Percentiles rank a stretch among this genome's conserved stretches.
Conservation (phyloP, 306 rosid species). For the Phaseolus lunatus region DNA sequence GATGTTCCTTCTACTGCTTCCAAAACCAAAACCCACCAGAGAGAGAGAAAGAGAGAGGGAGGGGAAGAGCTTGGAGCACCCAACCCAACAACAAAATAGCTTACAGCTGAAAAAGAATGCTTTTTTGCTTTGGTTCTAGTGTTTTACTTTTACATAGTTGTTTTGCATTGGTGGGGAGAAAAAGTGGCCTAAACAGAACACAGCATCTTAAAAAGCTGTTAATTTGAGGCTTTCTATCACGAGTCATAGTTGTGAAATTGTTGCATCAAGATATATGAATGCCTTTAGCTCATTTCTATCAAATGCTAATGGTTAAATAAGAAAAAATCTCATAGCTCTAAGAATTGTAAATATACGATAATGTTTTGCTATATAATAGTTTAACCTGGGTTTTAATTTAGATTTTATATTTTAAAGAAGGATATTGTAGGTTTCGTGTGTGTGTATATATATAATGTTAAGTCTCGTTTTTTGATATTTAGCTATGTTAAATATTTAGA, state of each 20-base stretch:
- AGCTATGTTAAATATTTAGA: too few relatives aligned
- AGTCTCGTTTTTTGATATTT: too few relatives aligned
- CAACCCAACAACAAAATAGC: conserved; percentile 3
- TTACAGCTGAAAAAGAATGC: conserved; percentile 14
- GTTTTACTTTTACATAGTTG: conserved; percentile 18
- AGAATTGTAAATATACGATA: too few relatives aligned
- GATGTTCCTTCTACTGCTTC: conserved; percentile 29
- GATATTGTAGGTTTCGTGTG: too few relatives aligned
- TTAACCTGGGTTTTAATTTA: background rate
- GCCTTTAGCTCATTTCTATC: background rate
- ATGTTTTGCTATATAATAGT: too few relatives aligned
- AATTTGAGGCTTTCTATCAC: conserved; percentile 27
- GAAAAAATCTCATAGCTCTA: too few relatives aligned
- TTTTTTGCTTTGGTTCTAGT: background rate
- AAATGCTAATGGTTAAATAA: background rate
- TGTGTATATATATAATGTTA: too few relatives aligned
- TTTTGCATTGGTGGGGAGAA: conserved; percentile 2
- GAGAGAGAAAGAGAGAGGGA: background rate
- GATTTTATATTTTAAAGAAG: too few relatives aligned
- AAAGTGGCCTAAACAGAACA: conserved; percentile 14
- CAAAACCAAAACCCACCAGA: conserved; percentile 9
- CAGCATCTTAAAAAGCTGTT: conserved; percentile 1
- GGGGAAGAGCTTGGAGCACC: background rate
- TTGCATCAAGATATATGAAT: too few relatives aligned
- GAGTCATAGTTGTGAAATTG: background rate